Percentiles rank a stretch among this genome's conserved stretches.
Conservation (phyloP, 192 early-diverging fungal genomes). For the Ambispora gerdemannii region DNA sequence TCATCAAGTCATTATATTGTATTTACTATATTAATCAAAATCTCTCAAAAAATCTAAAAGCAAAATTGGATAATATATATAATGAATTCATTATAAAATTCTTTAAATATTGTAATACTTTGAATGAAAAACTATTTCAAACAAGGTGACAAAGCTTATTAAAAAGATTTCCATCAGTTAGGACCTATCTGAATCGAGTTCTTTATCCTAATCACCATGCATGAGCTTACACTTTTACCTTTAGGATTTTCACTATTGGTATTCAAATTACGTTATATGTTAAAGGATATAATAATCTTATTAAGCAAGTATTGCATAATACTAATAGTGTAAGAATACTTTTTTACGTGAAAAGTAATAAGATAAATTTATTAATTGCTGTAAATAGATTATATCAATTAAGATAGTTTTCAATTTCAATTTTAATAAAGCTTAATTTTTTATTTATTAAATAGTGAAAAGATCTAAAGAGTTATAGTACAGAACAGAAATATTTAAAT, state of each 20-base stretch:
- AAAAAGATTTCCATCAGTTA: not conserved
- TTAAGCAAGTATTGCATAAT: not conserved
- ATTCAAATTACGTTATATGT: not conserved
- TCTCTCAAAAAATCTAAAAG: not conserved
- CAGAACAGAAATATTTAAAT: too few relatives aligned
- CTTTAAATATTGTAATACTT: not conserved
- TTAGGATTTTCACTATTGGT: not conserved
- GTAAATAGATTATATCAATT: too few relatives aligned
- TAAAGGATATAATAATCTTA: slow-evolving; percentile 4
- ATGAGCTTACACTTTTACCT: not conserved
- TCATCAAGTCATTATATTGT: not conserved
- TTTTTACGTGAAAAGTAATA: too few relatives aligned
- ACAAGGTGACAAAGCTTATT: not conserved
- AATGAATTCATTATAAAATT: not conserved
- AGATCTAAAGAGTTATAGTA: too few relatives aligned
- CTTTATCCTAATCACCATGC: not conserved
- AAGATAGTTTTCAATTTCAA: too few relatives aligned
- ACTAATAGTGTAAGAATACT: too few relatives aligned
- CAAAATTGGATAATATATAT: not conserved
- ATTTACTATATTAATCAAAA: slow-evolving; percentile 8
- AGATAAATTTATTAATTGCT: too few relatives aligned
- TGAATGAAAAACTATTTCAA: not conserved
- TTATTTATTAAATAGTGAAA: too few relatives aligned
- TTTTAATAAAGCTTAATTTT: too few relatives aligned
- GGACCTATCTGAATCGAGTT: not conserved